Evolutionary conservation across 192 early-diverging fungal genomes (phyloP).

Genomic region (Powellomyces hirtus): DNA sequence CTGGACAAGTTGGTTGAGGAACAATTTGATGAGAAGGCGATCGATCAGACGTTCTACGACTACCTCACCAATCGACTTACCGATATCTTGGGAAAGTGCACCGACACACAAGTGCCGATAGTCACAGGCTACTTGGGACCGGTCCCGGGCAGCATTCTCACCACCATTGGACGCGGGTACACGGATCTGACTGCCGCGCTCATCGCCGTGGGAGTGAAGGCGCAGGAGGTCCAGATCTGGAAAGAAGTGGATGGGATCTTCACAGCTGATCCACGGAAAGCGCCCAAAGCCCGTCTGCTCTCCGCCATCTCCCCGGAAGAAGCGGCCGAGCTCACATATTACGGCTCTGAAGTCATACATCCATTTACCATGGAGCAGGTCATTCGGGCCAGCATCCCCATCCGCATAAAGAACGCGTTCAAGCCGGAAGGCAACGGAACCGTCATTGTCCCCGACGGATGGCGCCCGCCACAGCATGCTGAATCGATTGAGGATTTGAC

Average conservation of each 20-base stretch:
- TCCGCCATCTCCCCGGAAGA: slow-evolving; percentile 96
- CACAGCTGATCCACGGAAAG: slow-evolving; percentile 98
- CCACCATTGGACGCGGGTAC: slow-evolving; percentile 94
- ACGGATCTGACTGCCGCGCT: slow-evolving; percentile 97
- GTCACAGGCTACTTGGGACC: slow-evolving; percentile 98
- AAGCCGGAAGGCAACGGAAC: slow-evolving; percentile 91
- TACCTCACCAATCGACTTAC: slow-evolving; percentile 75
- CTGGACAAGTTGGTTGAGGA: slow-evolving; percentile 81
- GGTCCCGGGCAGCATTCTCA: slow-evolving; percentile 89
- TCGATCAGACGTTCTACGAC: slow-evolving; percentile 97
- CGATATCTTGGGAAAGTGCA: slow-evolving; percentile 38
- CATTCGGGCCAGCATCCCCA: slow-evolving; percentile 92
- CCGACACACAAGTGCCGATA: slow-evolving; percentile 71
- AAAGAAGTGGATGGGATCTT: slow-evolving; percentile 99
- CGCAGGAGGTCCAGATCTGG: slow-evolving; percentile 96
- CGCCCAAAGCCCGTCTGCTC: slow-evolving; percentile 77
- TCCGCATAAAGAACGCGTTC: slow-evolving; percentile 98
- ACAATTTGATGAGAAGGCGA: slow-evolving; percentile 70
- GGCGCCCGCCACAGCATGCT: slow-evolving; percentile 22
- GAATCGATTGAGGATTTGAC: slow-evolving; percentile 8
- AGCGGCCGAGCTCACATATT: slow-evolving; percentile 97
- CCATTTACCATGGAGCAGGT: slow-evolving; percentile 99
- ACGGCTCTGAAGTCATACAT: slow-evolving; percentile 88
- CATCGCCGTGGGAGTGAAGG: slow-evolving; percentile 82
- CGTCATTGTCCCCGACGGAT: slow-evolving; percentile 83